These are phyloP conservation scores for Desmodesmus armatus DNA, from an alignment of 139 green algal genomes.

Conservation along the genomic window DNA sequence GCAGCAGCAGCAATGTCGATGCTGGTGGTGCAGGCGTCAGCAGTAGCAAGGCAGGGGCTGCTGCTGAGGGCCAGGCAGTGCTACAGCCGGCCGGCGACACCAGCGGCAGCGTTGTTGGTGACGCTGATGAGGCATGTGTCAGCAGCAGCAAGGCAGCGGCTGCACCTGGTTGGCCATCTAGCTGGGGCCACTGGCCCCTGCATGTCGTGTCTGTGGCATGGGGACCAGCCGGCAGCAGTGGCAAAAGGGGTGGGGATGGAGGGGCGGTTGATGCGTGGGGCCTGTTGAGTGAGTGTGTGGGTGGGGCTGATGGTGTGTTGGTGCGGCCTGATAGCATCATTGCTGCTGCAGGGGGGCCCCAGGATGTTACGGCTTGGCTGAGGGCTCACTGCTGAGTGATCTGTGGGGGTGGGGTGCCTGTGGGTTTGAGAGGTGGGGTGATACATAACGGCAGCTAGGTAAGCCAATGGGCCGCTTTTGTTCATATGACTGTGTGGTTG, in stretches of 20 bases:
- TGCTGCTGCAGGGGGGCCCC: background rate
- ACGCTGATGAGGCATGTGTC: background rate
- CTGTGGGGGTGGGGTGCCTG: no score
- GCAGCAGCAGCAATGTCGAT: background rate
- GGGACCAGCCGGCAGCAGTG: background rate
- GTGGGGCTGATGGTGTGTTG: background rate
- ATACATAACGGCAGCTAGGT: no score
- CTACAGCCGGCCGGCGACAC: no score
- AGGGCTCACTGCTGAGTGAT: no score
- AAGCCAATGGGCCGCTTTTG: no score
- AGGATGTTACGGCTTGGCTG: background rate
- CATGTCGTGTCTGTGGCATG: background rate
- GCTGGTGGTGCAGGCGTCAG: background rate
- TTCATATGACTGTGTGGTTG: no score
- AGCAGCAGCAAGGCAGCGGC: background rate
- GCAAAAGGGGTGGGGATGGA: background rate
- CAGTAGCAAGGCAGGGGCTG: background rate
- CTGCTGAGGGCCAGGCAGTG: no score
- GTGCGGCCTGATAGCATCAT: slow-evolving; percentile 29
- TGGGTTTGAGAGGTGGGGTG: no score
- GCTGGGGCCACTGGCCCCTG: background rate
- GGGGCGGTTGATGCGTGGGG: slow-evolving; percentile 16
- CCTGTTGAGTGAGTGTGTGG: background rate
- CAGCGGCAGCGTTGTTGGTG: background rate
- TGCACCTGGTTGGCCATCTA: background rate